Evolutionary conservation across 495 filamentous ascomycete species (phyloP), one percentile per base, ranked within the genome.

Genomic region (Penicillium odoratum): DNA sequence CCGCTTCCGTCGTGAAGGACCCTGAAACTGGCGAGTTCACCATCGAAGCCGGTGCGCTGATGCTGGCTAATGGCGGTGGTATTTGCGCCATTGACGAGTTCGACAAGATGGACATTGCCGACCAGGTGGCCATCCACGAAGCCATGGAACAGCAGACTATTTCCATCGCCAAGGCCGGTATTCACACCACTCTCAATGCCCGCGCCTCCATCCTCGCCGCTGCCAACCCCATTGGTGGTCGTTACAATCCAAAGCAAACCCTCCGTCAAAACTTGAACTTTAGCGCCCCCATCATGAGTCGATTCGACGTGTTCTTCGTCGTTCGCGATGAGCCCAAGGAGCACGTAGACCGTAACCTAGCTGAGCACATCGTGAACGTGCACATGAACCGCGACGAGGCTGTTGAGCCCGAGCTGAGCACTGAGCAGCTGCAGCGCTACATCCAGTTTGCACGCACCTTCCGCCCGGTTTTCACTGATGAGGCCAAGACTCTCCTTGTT

Each of bases 131-230:
- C 60, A 98, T 99, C 72, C 94, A 99, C 84, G 94, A 99, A 83
- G 95, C 95, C 53, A 99, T 99, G 94, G 94, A 99, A 82, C 94
- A 99, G 76, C 94, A 99, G 77, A 99, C 94, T 18, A 99, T 99
- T 63, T 97, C 93, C 21, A 99, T 99, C 70, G 94, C 94, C 57
- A 99, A 99, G 69, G 94, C 94, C 4, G 94, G 94, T 66, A 99
- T 99, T 59, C 94, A 99, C 70, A 96, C 94, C 3, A 99, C 94
- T 0, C 86, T 99, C 42, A 99, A 98, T 64, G 94, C 94, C 1
- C 80, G 94, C 29, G 97, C 94, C 4, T 91, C 87, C 13, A 99
- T 99, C 69, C 87, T 99, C 28, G 94, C 94, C 2, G 94, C 94
- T 0, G 94, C 94, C 10, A 99, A 99, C 70, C 94, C 94, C 0